Evolutionary conservation across 352 stramenopile species (phyloP).

Genomic region (Phytopythium kandeliae): DNA sequence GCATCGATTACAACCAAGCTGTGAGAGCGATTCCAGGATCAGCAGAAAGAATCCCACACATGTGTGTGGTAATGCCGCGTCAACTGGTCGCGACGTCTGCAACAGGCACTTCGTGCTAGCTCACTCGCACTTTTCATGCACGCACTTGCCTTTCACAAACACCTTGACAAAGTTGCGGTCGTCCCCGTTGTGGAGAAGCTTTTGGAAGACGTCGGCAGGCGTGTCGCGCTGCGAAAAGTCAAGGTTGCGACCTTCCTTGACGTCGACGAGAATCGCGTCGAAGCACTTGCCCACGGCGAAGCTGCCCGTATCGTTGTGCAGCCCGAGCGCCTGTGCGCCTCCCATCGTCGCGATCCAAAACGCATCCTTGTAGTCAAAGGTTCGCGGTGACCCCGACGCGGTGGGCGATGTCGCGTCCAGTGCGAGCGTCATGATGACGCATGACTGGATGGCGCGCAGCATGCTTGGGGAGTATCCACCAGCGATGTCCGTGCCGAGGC

Average conservation of each 20-base stretch:
- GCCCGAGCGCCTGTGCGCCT: constrained; percentile 59
- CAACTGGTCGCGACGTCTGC: too few species aligned
- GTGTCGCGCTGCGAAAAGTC: constrained; percentile 40
- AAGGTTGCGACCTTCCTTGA: constrained; percentile 33
- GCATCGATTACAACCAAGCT: too few species aligned
- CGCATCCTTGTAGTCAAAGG: constrained; percentile 73
- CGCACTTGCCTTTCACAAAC: constrained; percentile 54
- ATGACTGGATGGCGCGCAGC: constrained; percentile 76
- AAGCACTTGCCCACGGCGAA: constrained; percentile 81
- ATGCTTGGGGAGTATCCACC: constrained; percentile 90
- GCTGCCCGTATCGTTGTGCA: constrained; percentile 69
- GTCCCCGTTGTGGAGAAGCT: constrained; percentile 83
- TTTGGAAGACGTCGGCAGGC: constrained; percentile 64
- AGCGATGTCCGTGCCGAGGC: constrained; percentile 88
- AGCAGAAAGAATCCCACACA: too few species aligned
- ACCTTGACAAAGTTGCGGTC: constrained; percentile 78
- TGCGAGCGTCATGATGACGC: constrained; percentile 69
- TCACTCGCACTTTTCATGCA: constrained; percentile 11
- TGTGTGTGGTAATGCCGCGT: too few species aligned
- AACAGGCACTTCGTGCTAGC: too few species aligned
- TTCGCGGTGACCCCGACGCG: constrained; percentile 1
- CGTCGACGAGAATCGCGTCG: constrained; percentile 81
- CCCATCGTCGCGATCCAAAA: constrained; percentile 88
- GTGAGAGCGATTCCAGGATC: too few species aligned
- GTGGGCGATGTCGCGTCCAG: constrained; percentile 12